Conservation (phyloP, 2,329 filamentous ascomycete genomes). For the Huntiella bhutanensis region DNA sequence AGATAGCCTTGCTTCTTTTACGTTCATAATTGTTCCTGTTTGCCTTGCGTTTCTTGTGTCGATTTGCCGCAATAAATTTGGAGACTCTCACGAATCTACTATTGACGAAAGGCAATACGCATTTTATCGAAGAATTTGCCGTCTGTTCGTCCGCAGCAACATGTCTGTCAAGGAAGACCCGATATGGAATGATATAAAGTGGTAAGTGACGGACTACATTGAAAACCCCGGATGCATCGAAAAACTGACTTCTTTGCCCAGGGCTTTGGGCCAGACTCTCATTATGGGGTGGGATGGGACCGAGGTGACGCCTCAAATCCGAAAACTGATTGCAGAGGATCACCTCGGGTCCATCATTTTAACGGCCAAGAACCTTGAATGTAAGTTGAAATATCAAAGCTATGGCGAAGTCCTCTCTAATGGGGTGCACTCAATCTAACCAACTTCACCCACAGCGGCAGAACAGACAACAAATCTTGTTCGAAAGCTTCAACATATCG, state of each 20-base stretch:
- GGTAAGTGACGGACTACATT: slow-evolving; percentile 30
- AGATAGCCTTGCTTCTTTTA: no score
- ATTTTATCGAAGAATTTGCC: neutral
- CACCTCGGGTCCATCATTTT: slow-evolving; percentile 77
- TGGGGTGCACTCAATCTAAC: neutral
- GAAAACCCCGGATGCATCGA: slow-evolving; percentile 12
- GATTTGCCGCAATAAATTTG: no score
- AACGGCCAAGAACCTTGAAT: slow-evolving; percentile 71
- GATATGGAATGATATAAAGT: slow-evolving; percentile 59
- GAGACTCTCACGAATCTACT: no score
- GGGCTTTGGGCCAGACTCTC: slow-evolving; percentile 57
- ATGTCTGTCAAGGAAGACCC: slow-evolving; percentile 25
- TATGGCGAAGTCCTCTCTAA: neutral
- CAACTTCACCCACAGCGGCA: slow-evolving; percentile 43
- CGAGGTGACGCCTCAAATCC: slow-evolving; percentile 65
- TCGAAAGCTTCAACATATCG: slow-evolving; percentile 81
- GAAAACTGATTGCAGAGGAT: slow-evolving; percentile 60
- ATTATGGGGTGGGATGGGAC: slow-evolving; percentile 79
- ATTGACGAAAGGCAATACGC: no score
- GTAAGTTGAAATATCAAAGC: slow-evolving; percentile 25
- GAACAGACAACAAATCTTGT: slow-evolving; percentile 77
- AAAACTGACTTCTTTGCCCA: slow-evolving; percentile 21
- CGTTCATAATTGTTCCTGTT: no score
- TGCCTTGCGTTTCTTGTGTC: no score
- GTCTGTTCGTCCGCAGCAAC: neutral